Conservation (phyloP, 306 rosid species). For the Prinsepia uniflora region DNA sequence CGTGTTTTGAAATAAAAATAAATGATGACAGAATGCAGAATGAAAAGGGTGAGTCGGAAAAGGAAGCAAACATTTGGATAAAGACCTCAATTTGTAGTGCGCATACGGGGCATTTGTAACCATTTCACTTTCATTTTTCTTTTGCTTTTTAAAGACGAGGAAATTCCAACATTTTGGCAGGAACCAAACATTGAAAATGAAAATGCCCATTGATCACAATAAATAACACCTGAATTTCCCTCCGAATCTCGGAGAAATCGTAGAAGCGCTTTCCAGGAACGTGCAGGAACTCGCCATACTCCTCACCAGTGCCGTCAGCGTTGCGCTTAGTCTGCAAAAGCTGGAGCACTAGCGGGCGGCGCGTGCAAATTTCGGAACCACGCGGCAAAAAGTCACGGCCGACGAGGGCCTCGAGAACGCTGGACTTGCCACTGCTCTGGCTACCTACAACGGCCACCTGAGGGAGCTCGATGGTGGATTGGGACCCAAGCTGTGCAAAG, state of each 20-base stretch:
- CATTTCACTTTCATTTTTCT: too few species aligned
- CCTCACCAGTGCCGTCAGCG: conserved; percentile 60
- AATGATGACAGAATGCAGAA: not conserved
- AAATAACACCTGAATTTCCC: conserved; percentile 78
- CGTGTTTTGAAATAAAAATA: not conserved
- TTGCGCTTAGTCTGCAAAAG: conserved; percentile 69
- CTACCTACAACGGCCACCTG: conserved; percentile 98
- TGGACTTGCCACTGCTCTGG: conserved; percentile 99
- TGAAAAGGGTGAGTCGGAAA: not conserved
- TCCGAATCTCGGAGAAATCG: conserved; percentile 82
- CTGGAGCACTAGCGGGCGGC: conserved; percentile 93
- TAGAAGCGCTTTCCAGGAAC: conserved; percentile 62
- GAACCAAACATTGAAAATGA: not conserved
- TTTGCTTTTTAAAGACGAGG: too few species aligned
- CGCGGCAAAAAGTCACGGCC: conserved; percentile 97
- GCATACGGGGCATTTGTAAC: not conserved
- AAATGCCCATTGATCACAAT: not conserved
- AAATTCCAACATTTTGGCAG: not conserved
- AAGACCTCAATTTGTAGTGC: not conserved
- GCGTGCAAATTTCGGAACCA: conserved; percentile 88
- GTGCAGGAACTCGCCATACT: conserved; percentile 97
- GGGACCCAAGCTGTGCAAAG: conserved; percentile 85
- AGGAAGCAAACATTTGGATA: not conserved
- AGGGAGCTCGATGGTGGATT: conserved; percentile 88
- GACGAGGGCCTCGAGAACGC: conserved; percentile 92